Evolutionary conservation across 306 rosid species (phyloP).

Genomic region (Arachis hypogaea): DNA sequence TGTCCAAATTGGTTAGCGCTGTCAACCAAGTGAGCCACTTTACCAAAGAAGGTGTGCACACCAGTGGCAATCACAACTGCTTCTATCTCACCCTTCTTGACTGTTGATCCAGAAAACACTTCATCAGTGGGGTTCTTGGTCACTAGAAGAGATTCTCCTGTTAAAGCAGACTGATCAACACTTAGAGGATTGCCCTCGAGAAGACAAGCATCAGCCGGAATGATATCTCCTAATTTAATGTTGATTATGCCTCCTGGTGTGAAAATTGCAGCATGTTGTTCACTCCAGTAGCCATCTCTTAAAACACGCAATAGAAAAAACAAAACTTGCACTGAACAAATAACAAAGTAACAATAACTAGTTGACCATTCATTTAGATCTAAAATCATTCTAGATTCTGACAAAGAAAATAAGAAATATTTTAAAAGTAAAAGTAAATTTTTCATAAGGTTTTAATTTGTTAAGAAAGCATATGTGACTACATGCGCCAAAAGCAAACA

Average conservation of each 20-base stretch:
- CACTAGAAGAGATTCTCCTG: constrained; percentile 90
- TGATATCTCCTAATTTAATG: constrained; percentile 5
- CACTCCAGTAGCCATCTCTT: constrained; percentile 85
- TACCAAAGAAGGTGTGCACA: constrained; percentile 94
- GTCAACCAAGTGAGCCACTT: constrained; percentile 96
- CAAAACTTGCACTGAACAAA: too few species aligned
- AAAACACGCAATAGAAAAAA: constrained; percentile 41
- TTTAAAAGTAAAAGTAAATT: too few species aligned
- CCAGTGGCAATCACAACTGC: constrained; percentile 97
- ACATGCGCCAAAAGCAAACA: too few species aligned
- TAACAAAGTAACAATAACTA: too few species aligned
- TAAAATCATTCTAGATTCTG: too few species aligned
- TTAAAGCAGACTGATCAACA: too few species aligned
- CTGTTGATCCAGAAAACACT: constrained; percentile 93
- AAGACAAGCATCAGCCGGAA: too few species aligned
- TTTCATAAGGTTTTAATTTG: too few species aligned
- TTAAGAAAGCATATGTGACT: too few species aligned
- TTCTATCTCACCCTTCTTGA: constrained; percentile 94
- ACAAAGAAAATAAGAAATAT: too few species aligned
- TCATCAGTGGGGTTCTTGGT: constrained; percentile 81
- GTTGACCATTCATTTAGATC: too few species aligned
- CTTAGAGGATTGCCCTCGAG: too few species aligned
- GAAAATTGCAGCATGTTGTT: constrained; percentile 87
- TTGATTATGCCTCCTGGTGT: constrained; percentile 93
- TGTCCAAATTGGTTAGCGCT: constrained; percentile 97